Evolutionary conservation across 768 basidiomycete species (phyloP), one percentile per base, ranked within the genome.

Genomic region (Amanita muscaria): DNA sequence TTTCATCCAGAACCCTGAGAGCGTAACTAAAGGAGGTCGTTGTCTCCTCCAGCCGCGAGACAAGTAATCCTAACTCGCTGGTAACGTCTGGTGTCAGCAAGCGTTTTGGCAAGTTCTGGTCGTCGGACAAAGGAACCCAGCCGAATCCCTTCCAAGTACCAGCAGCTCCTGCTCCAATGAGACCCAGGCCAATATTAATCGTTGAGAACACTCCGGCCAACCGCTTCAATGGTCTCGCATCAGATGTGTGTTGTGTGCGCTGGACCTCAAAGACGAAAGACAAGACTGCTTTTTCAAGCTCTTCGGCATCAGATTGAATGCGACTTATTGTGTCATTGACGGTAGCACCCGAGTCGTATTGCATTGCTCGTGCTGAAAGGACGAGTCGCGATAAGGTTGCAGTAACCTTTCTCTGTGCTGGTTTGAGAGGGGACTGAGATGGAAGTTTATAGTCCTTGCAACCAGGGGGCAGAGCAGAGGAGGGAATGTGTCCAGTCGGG

Each of bases 341-440:
- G 18, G 76, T 68, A 1, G 76, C 72, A 12, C 79, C 80, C 0
- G 83, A 81, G 54, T 88, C 83, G 49, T 86, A 88, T 54, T 85
- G 79, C 64, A 88, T 82, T 0, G 92, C 90, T 39, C 94, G 83
- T n/a, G 88, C 81, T 6, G 86, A 88, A 2, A 96, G 76, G 23
- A 94, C 87, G 22, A 97, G 70, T 58, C 92, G 84, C 15, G 88
- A 92, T 7, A 94, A 68, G 0, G 89, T 90, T 6, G 89, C 87
- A 2, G 89, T 88, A 24, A 94, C 83, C 54, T 88, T 88, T 41
- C 88, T 73, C 46, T 89, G 88, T 0, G 80, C 79, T 5, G 83
- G 82, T 60, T 89, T 90, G 33, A 90, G 67, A 6, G 83, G 66
- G 2, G 79, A 69, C 51, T 77, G 73, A 1, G 74, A 64, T 9